Conservation (phyloP, 805 yeast genomes). For the Sugiyamaella valdiviana region DNA sequence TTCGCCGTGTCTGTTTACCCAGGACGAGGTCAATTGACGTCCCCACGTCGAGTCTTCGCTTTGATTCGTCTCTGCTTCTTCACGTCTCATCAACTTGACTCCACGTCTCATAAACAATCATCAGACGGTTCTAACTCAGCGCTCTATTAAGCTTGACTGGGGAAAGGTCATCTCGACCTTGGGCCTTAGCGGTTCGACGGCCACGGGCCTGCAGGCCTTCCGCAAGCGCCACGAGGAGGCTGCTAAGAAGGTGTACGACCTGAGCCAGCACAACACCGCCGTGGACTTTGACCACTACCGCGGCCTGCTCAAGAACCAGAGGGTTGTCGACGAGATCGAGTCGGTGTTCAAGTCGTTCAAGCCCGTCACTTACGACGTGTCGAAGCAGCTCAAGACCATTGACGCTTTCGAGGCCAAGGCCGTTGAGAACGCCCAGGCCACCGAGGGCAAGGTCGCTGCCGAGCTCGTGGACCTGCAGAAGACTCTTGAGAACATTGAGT, state of each 20-base stretch:
- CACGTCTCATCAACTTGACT: too few relatives aligned
- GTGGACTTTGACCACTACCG: conserved; percentile 83
- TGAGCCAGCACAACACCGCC: conserved; percentile 63
- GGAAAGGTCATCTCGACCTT: conserved; percentile 79
- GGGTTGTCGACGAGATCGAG: conserved; percentile 76
- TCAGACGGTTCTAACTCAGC: conserved; percentile 2
- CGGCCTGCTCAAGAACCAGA: conserved; percentile 70
- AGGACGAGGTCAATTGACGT: too few relatives aligned
- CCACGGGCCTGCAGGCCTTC: conserved; percentile 80
- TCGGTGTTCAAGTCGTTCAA: conserved; percentile 65
- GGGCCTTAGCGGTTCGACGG: conserved; percentile 90
- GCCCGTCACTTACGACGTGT: conserved; percentile 79
- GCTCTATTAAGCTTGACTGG: conserved; percentile 88
- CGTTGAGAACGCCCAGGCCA: conserved; percentile 86
- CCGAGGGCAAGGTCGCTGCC: conserved; percentile 80
- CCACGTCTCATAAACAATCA: too few relatives aligned
- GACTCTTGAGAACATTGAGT: conserved; percentile 88
- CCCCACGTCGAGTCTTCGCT: too few relatives aligned
- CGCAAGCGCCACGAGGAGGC: conserved; percentile 99
- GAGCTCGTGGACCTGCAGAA: conserved; percentile 81
- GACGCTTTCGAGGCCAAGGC: conserved; percentile 94
- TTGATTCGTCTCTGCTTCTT: too few relatives aligned
- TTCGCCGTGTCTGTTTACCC: too few relatives aligned
- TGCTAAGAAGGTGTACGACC: conserved; percentile 66
- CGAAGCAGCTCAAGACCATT: conserved; percentile 86